Evolutionary conservation across 2,329 filamentous ascomycete genomes (phyloP), one percentile per base, ranked within the genome.

Genomic region (Tetracladium maxilliforme): DNA sequence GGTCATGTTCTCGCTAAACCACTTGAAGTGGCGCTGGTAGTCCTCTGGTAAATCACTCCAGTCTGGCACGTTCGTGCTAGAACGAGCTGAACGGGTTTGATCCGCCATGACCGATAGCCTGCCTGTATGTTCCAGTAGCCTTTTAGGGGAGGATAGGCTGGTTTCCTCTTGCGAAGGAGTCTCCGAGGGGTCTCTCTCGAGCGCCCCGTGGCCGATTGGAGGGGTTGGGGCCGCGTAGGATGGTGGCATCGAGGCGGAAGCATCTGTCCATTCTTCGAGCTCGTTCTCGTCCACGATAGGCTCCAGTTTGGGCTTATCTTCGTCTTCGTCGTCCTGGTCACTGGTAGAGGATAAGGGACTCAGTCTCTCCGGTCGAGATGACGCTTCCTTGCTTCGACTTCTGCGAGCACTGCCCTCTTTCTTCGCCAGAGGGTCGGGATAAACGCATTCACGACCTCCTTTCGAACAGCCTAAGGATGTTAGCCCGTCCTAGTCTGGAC

Each of bases 391-490:
- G 8, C 30, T 32, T 20, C 33, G 28, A 22, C 24, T 19, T 21
- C 26, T 27, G 22, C 27, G 24, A 21, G 36, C 28, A 16, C 25
- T 24, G 16, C 33, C 19, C 28, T 47, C 50, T 14, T 35, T 30
- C 5, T 54, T 39, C 7, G 53, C 46, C 23, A 69, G 55, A 16
- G 73, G 59, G 23, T 87, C 82, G 4, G 90, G 87, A 47, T 94
- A 98, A 30, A 79, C 63, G 47, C 90, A 98, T 35, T 92, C 82
- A 51, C 90, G 70, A 38, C 74, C 80, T 24, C 87, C 90, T 52
- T 95, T 98, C 39, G 73, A 77, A 50, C 90, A 98, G 42, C 87
- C 84, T 78, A 32, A 24, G 11, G 14, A 25, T 22, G 7, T 14
- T 15, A 12, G 17, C 10, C 22, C 30, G 14, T 29, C 33, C 9